phyloP scores from a whole-genome alignment of 257 asterid genomes.

The Solanum habrochaites region DNA sequence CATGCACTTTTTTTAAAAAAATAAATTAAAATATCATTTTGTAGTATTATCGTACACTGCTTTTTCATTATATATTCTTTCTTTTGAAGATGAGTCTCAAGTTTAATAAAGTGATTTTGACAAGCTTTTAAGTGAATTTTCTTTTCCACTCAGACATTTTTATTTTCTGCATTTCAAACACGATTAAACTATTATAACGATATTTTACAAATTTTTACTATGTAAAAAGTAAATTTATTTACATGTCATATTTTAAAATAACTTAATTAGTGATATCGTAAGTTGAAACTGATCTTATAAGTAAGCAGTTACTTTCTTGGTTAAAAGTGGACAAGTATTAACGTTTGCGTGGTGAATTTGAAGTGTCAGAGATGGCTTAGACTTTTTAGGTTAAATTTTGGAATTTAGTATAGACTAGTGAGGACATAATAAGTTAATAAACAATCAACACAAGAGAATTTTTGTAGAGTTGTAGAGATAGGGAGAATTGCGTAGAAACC shows the following conservation, averaged over 20 bases:
- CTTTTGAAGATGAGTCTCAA: too few species aligned
- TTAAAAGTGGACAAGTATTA: neutral
- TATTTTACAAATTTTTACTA: too few species aligned
- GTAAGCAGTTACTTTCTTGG: neutral
- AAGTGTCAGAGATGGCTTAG: neutral
- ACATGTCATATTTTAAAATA: too few species aligned
- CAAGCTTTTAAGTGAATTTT: neutral
- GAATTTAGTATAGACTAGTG: neutral
- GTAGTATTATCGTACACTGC: too few species aligned
- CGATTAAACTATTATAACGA: too few species aligned
- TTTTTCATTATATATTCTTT: too few species aligned
- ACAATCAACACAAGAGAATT: neutral
- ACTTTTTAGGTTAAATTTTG: neutral
- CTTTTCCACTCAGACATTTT: neutral
- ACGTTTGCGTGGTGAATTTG: neutral
- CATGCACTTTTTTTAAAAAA: neutral
- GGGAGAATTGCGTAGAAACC: neutral
- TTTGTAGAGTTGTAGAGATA: neutral
- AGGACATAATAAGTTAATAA: neutral
- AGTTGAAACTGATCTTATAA: too few species aligned
- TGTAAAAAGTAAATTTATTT: too few species aligned
- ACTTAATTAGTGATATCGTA: too few species aligned
- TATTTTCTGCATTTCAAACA: neutral
- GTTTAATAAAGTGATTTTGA: neutral
- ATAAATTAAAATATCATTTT: too few species aligned